Evolutionary conservation across 768 basidiomycete species (phyloP), one percentile per base, ranked within the genome.

Genomic region (Pseudohyphozyma bogoriensis): DNA sequence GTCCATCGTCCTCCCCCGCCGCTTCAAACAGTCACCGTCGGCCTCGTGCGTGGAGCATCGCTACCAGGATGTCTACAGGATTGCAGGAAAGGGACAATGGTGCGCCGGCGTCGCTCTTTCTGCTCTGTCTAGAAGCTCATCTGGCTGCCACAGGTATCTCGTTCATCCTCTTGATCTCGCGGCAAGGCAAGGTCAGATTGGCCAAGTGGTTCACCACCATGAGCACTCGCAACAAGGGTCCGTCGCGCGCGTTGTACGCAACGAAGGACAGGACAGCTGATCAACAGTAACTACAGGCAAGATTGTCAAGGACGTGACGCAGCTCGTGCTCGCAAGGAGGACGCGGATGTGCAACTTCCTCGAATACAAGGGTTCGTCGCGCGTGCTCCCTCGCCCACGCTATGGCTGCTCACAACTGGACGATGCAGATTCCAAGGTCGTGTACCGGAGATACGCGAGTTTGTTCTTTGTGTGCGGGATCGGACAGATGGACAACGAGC

Each of bases 151-250:
- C 59, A 67, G 66, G 66, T 44, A 51, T 95, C 76, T 87, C 85
- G 78, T 96, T 93, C 78, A 81, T 97, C 68, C 81, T 97, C 52
- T 84, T 97, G 31, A 82, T 96, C 53, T 95, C 91, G 42, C 82
- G 90, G 59, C 92, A 96, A 84, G 92, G 92, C 67, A 93, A 93
- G 77, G 82, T 96, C 53, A 83, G 93, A 56, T 82, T 96, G 39
- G 84, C 90, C 33, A 97, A 97, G 80, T 97, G 93, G 93, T 97
- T 89, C 73, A 80, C 82, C 24, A 87, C 93, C 1, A 79, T 91
- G 74, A 77, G 86, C 33, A 78, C 84, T 26, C 89, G 90, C 36
- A 66, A 64, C 55, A 71, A 71, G 69, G 59, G 62, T 61, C 0
- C 16, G 56, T 28, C 31, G 1, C 35, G 3, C 56, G 29, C 47